Evolutionary conservation across 2,329 filamentous ascomycete species (phyloP).

Genomic region (Metarhizium album): DNA sequence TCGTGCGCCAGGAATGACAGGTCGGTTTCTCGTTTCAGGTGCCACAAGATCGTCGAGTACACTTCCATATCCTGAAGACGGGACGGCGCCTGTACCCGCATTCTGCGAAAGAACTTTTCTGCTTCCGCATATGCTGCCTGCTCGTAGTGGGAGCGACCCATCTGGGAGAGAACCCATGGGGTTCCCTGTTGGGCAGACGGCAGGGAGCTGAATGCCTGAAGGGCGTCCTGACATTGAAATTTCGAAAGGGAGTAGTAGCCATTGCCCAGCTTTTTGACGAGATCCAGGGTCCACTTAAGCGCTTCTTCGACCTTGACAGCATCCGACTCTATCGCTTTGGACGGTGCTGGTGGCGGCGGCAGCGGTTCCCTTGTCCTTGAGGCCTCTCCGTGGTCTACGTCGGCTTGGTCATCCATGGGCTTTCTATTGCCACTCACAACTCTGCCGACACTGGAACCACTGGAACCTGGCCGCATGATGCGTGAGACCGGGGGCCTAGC

Average conservation of each 20-base stretch:
- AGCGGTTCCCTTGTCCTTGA: conserved; percentile 33
- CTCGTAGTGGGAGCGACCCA: conserved; percentile 87
- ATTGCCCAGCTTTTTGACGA: conserved; percentile 70
- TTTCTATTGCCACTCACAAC: conserved; percentile 89
- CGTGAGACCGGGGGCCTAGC: conserved; percentile 62
- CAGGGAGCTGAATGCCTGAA: conserved; percentile 62
- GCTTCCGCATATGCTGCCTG: conserved; percentile 77
- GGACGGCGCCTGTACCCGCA: conserved; percentile 71
- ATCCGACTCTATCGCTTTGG: conserved; percentile 39
- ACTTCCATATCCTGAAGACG: conserved; percentile 93
- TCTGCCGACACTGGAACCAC: conserved; percentile 64
- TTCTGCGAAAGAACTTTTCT: conserved; percentile 71
- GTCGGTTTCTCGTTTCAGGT: conserved; percentile 83
- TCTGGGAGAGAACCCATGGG: conserved; percentile 83
- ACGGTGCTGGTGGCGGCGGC: conserved; percentile 26
- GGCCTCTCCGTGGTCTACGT: conserved; percentile 57
- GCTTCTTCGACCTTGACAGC: conserved; percentile 61
- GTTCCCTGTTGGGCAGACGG: conserved; percentile 72
- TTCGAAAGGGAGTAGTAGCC: conserved; percentile 70
- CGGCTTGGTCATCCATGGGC: conserved; percentile 54
- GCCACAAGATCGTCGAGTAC: conserved; percentile 98
- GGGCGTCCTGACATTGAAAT: conserved; percentile 68
- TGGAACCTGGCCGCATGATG: conserved; percentile 54
- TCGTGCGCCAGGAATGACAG: conserved; percentile 88
- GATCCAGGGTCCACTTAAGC: conserved; percentile 63